Evolutionary conservation across 441 rosid genomes (phyloP), one percentile per base, ranked within the genome.

Genomic region (Manihot esculenta): DNA sequence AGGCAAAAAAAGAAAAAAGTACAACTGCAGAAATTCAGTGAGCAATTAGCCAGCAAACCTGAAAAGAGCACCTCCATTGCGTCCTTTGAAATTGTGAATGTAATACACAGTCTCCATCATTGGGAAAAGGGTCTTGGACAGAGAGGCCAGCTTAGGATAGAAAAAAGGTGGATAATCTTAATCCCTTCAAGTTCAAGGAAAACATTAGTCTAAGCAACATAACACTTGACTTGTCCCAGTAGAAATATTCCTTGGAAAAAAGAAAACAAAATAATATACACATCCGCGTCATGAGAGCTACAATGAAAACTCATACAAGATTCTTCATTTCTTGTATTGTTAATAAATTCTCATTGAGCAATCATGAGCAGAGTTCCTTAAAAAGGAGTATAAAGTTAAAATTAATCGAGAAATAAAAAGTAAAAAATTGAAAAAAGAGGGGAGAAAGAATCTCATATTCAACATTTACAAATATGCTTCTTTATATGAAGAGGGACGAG

Each of bases 81-180:
- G 84, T 56, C 97, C 99, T 69, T 94, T 94, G 60, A 94, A 94
- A 72, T 94, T 94, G 87, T 94, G 99, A 76, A 94, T 87, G 83
- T 94, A 94, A 74, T 92, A 94, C 5, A 94, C 86, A 20, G 97
- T 86, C 81, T 94, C 99, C 94, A 94, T 90, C 80, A 71, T 70
- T 0, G 97, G 97, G 62, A 94, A 85, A 14, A 94, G 85, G 8
- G 93, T 83, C 71, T 87, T 85, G 61, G 92, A 70, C 13, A 94
- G 91, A 20, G 92, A 84, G 44, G 91, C 95, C 62, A 94, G 89
- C 89, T 92, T 94, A 1, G 99, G 97, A 83, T 94, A 92, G 85
- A 94, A 94, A 82, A 94, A 88, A 33, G 97, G 63, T 18, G 99
- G 99, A 78, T 94, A 94, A 82, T 94, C 97, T 94, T 72, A 56